Conservation (phyloP, 2,329 filamentous ascomycete genomes). For the Trichoderma breve region DNA sequence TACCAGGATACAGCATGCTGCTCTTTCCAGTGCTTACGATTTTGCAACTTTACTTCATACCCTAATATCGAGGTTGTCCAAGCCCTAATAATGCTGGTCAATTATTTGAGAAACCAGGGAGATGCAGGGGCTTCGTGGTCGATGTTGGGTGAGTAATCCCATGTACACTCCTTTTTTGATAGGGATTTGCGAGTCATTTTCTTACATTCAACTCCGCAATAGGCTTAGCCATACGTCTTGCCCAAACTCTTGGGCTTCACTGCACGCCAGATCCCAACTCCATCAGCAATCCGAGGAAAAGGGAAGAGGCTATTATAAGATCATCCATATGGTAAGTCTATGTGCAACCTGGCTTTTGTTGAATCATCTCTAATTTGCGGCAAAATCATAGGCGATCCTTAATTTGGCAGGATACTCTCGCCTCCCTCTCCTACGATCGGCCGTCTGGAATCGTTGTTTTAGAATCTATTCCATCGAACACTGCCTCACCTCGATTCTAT, state of each 20-base stretch:
- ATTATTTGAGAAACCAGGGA: slow-evolving; percentile 9
- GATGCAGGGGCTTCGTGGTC: slow-evolving; percentile 14
- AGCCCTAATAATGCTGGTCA: slow-evolving; percentile 1
- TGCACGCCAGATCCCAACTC: neutral
- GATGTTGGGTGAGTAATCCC: slow-evolving; percentile 10
- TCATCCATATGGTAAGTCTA: neutral
- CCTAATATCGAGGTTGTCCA: slow-evolving; percentile 8
- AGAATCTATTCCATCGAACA: slow-evolving; percentile 5
- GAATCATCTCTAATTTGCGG: neutral
- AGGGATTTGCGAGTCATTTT: neutral
- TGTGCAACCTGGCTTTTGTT: neutral
- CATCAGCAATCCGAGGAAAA: neutral
- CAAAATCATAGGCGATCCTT: neutral
- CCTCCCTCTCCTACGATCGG: slow-evolving; percentile 6
- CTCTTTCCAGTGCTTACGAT: slow-evolving; percentile 8
- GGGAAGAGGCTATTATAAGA: neutral
- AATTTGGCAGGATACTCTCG: slow-evolving; percentile 10
- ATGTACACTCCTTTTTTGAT: neutral
- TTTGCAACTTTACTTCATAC: slow-evolving; percentile 12
- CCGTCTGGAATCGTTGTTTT: slow-evolving; percentile 8
- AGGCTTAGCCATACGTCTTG: slow-evolving; percentile 13
- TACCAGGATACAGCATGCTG: neutral
- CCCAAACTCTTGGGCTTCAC: slow-evolving; percentile 5
- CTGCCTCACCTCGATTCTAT: neutral
- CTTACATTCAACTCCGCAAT: neutral